Evolutionary conservation across 2,329 filamentous ascomycete genomes (phyloP).

Genomic region (Trichoderma brevicompactum): DNA sequence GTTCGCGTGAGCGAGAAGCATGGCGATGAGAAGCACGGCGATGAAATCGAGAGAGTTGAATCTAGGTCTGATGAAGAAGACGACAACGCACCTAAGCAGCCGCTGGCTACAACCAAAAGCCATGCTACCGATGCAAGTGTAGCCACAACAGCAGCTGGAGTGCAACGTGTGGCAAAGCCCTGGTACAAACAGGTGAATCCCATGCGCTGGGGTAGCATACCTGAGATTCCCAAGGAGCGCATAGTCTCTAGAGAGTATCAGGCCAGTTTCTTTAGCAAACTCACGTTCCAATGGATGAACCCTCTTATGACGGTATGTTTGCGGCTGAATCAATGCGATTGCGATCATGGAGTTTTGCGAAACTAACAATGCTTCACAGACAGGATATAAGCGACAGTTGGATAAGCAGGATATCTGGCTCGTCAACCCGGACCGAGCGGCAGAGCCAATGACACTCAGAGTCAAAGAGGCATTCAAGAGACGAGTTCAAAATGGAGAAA

Average conservation of each 20-base stretch:
- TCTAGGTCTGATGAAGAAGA: conserved; percentile 22
- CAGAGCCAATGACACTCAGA: conserved; percentile 69
- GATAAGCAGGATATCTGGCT: conserved; percentile 85
- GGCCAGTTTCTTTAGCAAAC: conserved; percentile 72
- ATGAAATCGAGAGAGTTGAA: conserved; percentile 22
- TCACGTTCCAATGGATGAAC: conserved; percentile 90
- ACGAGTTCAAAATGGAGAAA: conserved; percentile 68
- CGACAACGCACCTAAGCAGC: conserved; percentile 13
- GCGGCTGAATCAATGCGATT: neutral
- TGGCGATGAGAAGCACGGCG: conserved; percentile 8
- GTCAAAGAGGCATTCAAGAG: conserved; percentile 71
- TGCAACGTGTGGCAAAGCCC: conserved; percentile 51
- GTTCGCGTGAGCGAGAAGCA: conserved; percentile 13
- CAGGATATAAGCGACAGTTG: conserved; percentile 82
- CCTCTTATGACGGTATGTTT: conserved; percentile 75
- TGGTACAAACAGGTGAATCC: conserved; percentile 69
- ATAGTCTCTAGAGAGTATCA: conserved; percentile 68
- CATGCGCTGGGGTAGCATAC: conserved; percentile 61
- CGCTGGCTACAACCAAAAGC: conserved; percentile 48
- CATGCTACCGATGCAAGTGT: conserved; percentile 59
- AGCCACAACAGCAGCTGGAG: conserved; percentile 46
- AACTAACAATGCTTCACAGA: conserved; percentile 47
- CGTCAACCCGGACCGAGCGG: conserved; percentile 79
- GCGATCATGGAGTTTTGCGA: neutral
- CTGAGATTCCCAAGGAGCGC: conserved; percentile 59